Evolutionary conservation across 2,329 filamentous ascomycete species (phyloP), one percentile per base, ranked within the genome.

Genomic region (Phyllosticta paracitricarpa): DNA sequence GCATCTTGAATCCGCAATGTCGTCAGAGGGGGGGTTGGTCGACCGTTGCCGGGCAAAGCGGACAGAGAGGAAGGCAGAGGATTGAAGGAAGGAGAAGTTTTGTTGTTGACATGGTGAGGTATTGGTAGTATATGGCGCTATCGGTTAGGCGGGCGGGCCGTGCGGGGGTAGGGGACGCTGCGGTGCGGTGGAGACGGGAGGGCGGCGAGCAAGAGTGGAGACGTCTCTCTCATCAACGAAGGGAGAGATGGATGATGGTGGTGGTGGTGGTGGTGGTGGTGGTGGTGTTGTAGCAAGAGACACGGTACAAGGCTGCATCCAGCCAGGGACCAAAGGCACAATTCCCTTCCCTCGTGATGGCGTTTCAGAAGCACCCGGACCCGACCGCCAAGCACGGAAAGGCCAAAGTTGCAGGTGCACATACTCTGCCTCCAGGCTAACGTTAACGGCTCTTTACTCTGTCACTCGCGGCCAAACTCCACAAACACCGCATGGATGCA

Each of bases 1-100:
- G 74, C 75, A 77, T 77, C 26, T 48, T 48, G 40, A n/a, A 48
- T 48, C 40, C 40, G 40, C 40, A 48, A n/a, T n/a, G 40, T 48
- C 40, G 40, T 48, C 40, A 48, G 14, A n/a, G 12, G 40, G 40
- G 40, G 6, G 40, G 17, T n/a, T 19, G 40, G 40, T 48, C 6
- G 40, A 48, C 17, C 12, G 40, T 48, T 48, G 40, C 40, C n/a
- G 40, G 40, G 40, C 40, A 17, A 6, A n/a, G n/a, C 7, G 40
- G 40, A n/a, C 40, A 17, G 40, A n/a, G 40, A 48, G 40, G 40
- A 48, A 48, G 12, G 14, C 40, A n/a, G 40, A 48, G 40, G 40
- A 48, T 48, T n/a, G 40, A 48, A 48, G 14, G 40, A 48, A 48
- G 40, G 14, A 2, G n/a, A 17, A n/a, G 3, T n/a, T n/a, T n/a